Percentiles rank a stretch among this genome's conserved stretches.
phyloP scores from a whole-genome alignment of 176 grass and related monocot genomes.

The Carex myosuroides region DNA sequence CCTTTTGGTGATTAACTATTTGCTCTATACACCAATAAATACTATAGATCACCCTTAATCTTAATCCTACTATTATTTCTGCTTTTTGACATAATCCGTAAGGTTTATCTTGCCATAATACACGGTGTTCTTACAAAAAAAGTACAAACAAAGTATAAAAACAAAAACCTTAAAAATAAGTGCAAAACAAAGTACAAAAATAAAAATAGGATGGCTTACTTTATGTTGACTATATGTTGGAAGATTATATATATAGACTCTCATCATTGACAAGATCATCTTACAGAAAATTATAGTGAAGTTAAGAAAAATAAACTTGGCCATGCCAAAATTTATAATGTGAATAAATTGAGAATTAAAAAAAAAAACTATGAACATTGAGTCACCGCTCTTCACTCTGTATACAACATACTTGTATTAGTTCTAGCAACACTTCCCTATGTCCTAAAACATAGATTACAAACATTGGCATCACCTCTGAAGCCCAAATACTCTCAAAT shows the following conservation, averaged over 20 bases:
- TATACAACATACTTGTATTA: conserved; percentile 13
- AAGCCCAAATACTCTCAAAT: not conserved
- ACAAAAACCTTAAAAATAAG: not conserved
- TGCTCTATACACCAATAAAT: not conserved
- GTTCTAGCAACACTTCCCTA: not conserved
- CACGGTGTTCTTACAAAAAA: not conserved
- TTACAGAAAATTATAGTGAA: not conserved
- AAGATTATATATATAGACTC: not conserved
- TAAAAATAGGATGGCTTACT: not conserved
- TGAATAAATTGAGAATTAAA: not conserved
- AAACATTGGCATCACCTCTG: not conserved
- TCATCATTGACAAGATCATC: not conserved
- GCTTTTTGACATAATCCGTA: not conserved
- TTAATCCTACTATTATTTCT: not conserved
- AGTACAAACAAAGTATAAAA: not conserved
- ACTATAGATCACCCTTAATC: not conserved
- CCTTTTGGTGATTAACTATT: not conserved
- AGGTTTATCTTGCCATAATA: not conserved
- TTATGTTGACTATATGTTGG: not conserved
- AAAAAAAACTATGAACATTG: not conserved
- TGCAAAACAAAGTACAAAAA: not conserved
- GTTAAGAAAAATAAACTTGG: not conserved
- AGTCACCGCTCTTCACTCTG: not conserved
- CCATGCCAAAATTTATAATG: not conserved
- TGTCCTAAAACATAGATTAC: not conserved